Conservation (phyloP, 2,329 filamentous ascomycete genomes). For the Graphilbum fragrans region DNA sequence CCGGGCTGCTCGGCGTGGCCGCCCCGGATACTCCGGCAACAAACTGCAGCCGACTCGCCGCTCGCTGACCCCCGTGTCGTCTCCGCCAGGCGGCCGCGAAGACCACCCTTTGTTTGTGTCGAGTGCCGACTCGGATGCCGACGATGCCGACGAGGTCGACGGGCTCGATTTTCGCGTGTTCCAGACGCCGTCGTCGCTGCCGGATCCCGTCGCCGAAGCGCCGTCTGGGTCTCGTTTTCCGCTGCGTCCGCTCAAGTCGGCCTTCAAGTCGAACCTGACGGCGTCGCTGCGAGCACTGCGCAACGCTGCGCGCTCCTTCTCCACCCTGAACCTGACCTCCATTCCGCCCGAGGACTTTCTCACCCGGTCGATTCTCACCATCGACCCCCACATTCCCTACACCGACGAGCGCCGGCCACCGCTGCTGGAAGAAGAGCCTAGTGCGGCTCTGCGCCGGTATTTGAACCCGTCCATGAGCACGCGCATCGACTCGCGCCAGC, state of each 20-base stretch:
- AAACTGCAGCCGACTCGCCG: conserved; percentile 23
- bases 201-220: background rate
- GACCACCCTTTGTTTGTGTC: conserved; percentile 36
- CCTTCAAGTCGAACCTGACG: conserved; percentile 58
- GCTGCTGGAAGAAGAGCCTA: conserved; percentile 49
- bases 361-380: conserved; percentile 54
- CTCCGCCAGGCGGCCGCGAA: conserved; percentile 38
- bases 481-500: conserved; percentile 27
- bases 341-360: conserved; percentile 56
- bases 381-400: conserved; percentile 53
- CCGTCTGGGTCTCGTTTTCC: conserved; percentile 8
- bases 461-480: conserved; percentile 49
- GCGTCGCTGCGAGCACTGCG: conserved; percentile 53
- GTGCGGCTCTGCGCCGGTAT: conserved; percentile 53
- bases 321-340: conserved; percentile 48
- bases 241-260: conserved; percentile 38
- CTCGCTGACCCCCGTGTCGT: conserved; percentile 41
- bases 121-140: conserved; percentile 17
- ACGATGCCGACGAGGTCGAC: conserved; percentile 23
- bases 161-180: conserved; percentile 37
- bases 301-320: conserved; percentile 52
- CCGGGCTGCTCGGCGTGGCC: background rate
- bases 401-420: conserved; percentile 56
- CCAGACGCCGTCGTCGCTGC: conserved; percentile 12
- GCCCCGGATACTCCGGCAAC: background rate